Percentiles rank a stretch among this genome's conserved stretches.
Evolutionary conservation across 768 basidiomycete genomes (phyloP).

Genomic region (Naganishia vishniacii): DNA sequence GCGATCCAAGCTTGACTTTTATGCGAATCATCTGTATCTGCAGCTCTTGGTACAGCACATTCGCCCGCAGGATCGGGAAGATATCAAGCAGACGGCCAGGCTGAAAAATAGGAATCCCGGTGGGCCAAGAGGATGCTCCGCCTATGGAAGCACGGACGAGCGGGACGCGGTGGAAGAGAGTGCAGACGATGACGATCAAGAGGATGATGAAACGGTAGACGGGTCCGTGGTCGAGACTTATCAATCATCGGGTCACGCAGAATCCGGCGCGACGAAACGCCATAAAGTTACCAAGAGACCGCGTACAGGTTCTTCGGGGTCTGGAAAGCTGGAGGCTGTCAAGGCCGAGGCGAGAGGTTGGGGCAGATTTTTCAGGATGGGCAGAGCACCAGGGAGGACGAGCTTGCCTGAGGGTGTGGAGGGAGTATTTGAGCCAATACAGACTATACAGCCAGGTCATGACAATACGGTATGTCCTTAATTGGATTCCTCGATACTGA

Average conservation of each 20-base stretch:
- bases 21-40: conserved; percentile 45
- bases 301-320: neutral
- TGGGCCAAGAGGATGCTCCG: neutral
- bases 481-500: neutral
- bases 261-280: conserved; percentile 10
- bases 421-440: conserved; percentile 45
- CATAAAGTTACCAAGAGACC: neutral
- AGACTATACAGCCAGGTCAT: conserved; percentile 8
- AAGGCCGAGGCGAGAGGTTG: neutral
- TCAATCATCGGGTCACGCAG: conserved; percentile 10
- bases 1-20: conserved; percentile 47
- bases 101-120: neutral
- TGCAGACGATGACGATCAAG: neutral
- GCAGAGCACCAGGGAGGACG: conserved; percentile 16
- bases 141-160: conserved; percentile 3
- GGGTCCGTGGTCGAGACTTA: neutral
- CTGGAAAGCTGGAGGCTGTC: neutral
- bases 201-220: neutral
- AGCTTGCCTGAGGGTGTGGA: conserved; percentile 46
- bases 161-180: neutral
- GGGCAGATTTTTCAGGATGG: conserved; percentile 10
- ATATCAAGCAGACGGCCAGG: conserved; percentile 6
- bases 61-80: conserved; percentile 29
- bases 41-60: conserved; percentile 46
- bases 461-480: conserved; percentile 14